Evolutionary conservation across 2,329 filamentous ascomycete genomes (phyloP), one percentile per base, ranked within the genome.

Genomic region (Sarocladiaceae sp.): DNA sequence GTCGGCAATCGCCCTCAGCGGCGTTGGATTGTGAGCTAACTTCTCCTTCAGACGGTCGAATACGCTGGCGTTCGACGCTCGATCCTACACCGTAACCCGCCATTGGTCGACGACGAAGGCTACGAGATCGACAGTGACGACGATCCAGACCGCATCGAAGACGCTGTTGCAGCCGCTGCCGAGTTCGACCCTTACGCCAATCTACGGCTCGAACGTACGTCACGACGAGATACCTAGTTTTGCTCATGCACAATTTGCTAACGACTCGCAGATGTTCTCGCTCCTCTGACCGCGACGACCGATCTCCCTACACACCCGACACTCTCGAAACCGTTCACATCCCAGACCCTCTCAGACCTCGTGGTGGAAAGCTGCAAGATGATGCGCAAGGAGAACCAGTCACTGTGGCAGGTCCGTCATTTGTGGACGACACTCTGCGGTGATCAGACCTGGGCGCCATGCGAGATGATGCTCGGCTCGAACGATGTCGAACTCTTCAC

Each of bases 161-260:
- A 85, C 47, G 84, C 83, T 37, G 72, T 80, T 47, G 75, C 81
- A 42, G 71, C 79, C 3, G 83, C 83, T n/a, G 78, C 83, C 31
- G 84, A 88, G 57, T 77, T 86, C 49, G 85, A 94, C 59, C 87
- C 88, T 0, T 94, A 92, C 63, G 78, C 84, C 48, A 83, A 84
- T 51, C 79, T 91, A 42, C 81, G 78, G 42, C 71, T 92, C 52
- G 86, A 91, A 69, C 77, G 87, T 91, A 69, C 52, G 83, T 71
- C 22, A 18, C 47, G 18, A n/a, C 13, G 20, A 22, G n/a, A 6
- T 25, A 26, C 26, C 40, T 3, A 12, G 22, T 20, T n/a, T n/a
- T 25, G n/a, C 17, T 7, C 12, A 33, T 17, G 3, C 20, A 18
- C 17, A 13, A 11, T 31, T 51, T 57, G 54, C 70, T 70, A 64